A percentile compares a stretch with the other conserved stretches of the same genome.
These are phyloP conservation scores for Blakeslea trispora DNA, from an alignment of 371 early-diverging fungal species.

Conservation along the genomic window DNA sequence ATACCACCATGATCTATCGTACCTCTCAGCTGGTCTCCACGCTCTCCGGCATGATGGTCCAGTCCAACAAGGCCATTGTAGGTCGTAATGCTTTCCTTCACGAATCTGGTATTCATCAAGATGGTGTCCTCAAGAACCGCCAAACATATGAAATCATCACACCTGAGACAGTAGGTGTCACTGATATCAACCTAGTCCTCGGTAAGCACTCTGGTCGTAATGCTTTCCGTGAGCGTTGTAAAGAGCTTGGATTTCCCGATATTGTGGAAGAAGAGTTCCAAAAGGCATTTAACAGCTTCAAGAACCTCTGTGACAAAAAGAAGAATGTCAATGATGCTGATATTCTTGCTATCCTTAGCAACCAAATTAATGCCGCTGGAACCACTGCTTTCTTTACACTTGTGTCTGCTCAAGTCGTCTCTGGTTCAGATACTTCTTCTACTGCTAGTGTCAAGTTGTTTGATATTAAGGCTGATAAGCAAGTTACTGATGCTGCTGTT, in stretches of 20 bases:
- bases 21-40: conserved; percentile 88
- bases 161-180: conserved; percentile 88
- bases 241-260: conserved; percentile 76
- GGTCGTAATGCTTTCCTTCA: conserved; percentile 97
- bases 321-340: conserved; percentile 92
- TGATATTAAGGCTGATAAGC: conserved; percentile 42
- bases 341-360: conserved; percentile 81
- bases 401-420: conserved; percentile 71
- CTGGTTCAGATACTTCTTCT: conserved; percentile 68
- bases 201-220: conserved; percentile 97
- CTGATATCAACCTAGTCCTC: conserved; percentile 82
- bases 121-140: conserved; percentile 94
- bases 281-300: conserved; percentile 83
- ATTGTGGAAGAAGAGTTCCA: conserved; percentile 71
- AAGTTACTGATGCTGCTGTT: conserved; percentile 73
- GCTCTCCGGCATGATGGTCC: conserved; percentile 91
- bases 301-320: conserved; percentile 88
- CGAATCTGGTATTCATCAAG: conserved; percentile 97
- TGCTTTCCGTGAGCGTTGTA: conserved; percentile 84
- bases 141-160: conserved; percentile 95
- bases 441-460: conserved; percentile 77
- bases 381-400: conserved; percentile 53
- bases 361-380: conserved; percentile 47
- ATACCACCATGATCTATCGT: conserved; percentile 84
- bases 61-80: conserved; percentile 97